Conservation (phyloP, 768 basidiomycete genomes). For the Amanita polypyramis region DNA sequence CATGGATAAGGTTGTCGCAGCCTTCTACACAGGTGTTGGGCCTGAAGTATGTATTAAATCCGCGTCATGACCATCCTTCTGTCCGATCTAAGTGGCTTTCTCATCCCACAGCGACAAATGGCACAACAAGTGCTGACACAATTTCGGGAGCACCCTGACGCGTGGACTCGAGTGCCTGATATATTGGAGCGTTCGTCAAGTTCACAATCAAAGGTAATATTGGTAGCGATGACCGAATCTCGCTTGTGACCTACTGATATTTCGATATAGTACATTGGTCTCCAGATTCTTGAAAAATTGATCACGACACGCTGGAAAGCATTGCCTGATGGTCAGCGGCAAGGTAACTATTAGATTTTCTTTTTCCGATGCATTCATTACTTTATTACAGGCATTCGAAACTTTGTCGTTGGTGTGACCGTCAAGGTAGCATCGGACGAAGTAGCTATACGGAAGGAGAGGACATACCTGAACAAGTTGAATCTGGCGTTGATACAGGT, state of each 20-base stretch:
- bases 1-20: slow-evolving; percentile 88
- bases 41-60: slow-evolving; percentile 50
- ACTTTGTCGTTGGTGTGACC: slow-evolving; percentile 89
- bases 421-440: slow-evolving; percentile 94
- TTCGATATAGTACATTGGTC: slow-evolving; percentile 72
- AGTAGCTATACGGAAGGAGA: slow-evolving; percentile 78
- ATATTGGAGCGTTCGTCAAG: slow-evolving; percentile 80
- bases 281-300: slow-evolving; percentile 94
- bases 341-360: slow-evolving; percentile 39
- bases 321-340: slow-evolving; percentile 85
- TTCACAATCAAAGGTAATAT: slow-evolving; percentile 72
- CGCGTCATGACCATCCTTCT: slow-evolving; percentile 7
- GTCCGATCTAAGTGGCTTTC: slow-evolving; percentile 18
- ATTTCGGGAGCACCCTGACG: slow-evolving; percentile 91
- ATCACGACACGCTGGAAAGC: slow-evolving; percentile 95
- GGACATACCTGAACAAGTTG: slow-evolving; percentile 91
- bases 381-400: slow-evolving; percentile 66
- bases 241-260: slow-evolving; percentile 9
- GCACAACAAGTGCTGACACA: slow-evolving; percentile 93
- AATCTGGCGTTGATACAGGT: slow-evolving; percentile 95
- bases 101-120: slow-evolving; percentile 67
- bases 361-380: neutral
- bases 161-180: slow-evolving; percentile 95
- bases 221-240: slow-evolving; percentile 2
- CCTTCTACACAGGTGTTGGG: slow-evolving; percentile 81